Base-by-base conservation (phyloP, 441 rosid species). In the Erysimum cheiri region DNA sequence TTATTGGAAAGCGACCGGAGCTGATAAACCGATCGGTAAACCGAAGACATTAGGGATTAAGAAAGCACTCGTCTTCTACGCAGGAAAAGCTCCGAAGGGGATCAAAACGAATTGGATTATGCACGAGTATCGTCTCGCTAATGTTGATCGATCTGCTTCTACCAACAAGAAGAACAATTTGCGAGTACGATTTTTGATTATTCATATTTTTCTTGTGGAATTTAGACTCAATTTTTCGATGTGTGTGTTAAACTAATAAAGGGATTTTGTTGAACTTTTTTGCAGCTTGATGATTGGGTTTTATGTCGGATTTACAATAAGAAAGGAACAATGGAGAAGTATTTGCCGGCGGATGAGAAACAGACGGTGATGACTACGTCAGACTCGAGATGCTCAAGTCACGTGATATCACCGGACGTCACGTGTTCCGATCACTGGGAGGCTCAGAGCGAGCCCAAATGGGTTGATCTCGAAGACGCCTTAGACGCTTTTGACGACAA, bases 221-320 rank as follows among this genome's bases (percentile, higher is more conserved):
- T 31, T 15, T 1, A 3, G 6, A 8, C 6, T 36, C 1, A 8
- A 2, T 14, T n/a, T 33, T 15, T 9, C 43, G 13, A 49, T 11
- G 19, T 11, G 19, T 40, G 11, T 63, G 1, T 26, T 26, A 26
- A 22, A 24, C 26, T 24, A 24, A 24, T 24, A 24, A 24, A 24
- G 19, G 17, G 2, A 1, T 58, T 36, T 11, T 48, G 11, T 8
- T 52, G 69, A 37, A n/a, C 60, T 0, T 46, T 46, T 24, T 39
- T 59, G 65, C 93, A 93, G 97, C 95, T 93, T 53, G 98, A 93
- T 76, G 96, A 93, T 54, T 93, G 97, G 98, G 97, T 93, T 11
- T 67, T 91, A 4, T 91, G 97, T 58, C 86, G 98, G 43, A 79
- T 91, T 40, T 91, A 91, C 85, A 94, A 94, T 85, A 94, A 94